phyloP scores from a whole-genome alignment of 164 flowering plant genomes.

The Dillenia turbinata region DNA sequence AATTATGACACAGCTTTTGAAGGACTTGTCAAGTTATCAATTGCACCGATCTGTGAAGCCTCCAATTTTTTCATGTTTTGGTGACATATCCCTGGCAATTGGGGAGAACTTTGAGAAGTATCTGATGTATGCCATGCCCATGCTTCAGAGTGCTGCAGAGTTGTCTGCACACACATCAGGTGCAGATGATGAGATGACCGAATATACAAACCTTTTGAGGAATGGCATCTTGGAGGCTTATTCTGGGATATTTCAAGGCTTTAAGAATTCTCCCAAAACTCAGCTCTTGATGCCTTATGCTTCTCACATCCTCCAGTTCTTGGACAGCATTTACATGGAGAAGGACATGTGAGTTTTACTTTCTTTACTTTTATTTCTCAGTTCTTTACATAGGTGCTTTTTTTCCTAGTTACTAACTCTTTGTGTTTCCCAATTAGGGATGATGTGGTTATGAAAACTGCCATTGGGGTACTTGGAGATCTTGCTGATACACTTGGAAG shows the following conservation, averaged over 20 bases:
- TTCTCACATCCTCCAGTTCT: constrained; percentile 58
- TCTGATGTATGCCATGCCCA: constrained; percentile 62
- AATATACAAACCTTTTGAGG: constrained; percentile 60
- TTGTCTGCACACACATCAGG: constrained; percentile 48
- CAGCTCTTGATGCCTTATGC: constrained; percentile 59
- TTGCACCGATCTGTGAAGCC: constrained; percentile 75
- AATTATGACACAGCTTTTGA: constrained; percentile 62
- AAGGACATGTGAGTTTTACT: constrained; percentile 58
- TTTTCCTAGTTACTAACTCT: constrained; percentile 1
- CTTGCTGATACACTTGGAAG: constrained; percentile 80
- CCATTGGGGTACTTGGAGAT: constrained; percentile 83
- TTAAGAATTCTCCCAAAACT: constrained; percentile 62
- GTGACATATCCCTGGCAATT: constrained; percentile 67
- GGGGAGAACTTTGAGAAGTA: constrained; percentile 68
- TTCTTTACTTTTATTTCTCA: no score
- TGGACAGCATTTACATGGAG: constrained; percentile 65
- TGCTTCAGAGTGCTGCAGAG: constrained; percentile 72
- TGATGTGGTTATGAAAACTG: constrained; percentile 80
- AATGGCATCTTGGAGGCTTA: constrained; percentile 78
- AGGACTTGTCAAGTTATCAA: constrained; percentile 58
- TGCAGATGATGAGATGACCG: constrained; percentile 53
- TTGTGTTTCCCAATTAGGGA: constrained; percentile 41
- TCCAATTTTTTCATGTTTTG: constrained; percentile 70
- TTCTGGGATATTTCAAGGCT: constrained; percentile 78
- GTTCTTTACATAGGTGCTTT: neutral